phyloP scores from a whole-genome alignment of 768 basidiomycete genomes.

The Steccherinum ochraceum region DNA sequence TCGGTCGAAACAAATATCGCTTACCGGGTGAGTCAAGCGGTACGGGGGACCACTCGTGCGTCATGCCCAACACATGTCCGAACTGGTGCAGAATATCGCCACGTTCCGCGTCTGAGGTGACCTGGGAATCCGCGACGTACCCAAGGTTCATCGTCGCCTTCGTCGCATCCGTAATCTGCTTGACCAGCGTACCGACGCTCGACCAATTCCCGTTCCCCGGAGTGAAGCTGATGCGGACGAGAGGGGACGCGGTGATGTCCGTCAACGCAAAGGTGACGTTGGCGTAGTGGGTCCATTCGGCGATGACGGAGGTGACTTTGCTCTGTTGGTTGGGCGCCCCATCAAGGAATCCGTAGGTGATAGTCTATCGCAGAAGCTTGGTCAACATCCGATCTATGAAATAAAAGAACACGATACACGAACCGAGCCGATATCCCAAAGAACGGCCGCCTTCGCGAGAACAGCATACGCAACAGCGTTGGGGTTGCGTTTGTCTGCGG shows the following conservation, averaged over 20 bases:
- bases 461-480: not conserved
- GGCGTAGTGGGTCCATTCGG: not conserved
- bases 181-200: not conserved
- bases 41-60: conserved; percentile 1
- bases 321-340: not conserved
- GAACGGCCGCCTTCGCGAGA: not conserved
- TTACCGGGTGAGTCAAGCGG: not conserved
- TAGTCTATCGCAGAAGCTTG: no score
- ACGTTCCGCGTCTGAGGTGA: not conserved
- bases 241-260: not conserved
- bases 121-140: not conserved
- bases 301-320: not conserved
- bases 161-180: not conserved
- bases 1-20: not conserved
- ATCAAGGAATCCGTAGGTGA: not conserved
- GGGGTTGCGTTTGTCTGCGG: not conserved
- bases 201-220: not conserved
- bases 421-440: not conserved
- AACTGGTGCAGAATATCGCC: conserved; percentile 5
- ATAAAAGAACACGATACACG: not conserved
- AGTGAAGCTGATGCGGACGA: conserved; percentile 2
- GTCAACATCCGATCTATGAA: not conserved
- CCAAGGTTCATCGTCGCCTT: conserved; percentile 6
- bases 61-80: conserved; percentile 4
- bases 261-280: not conserved